Conservation (phyloP, 1,284 basidiomycete species). For the Pyrrhoderma noxium region DNA sequence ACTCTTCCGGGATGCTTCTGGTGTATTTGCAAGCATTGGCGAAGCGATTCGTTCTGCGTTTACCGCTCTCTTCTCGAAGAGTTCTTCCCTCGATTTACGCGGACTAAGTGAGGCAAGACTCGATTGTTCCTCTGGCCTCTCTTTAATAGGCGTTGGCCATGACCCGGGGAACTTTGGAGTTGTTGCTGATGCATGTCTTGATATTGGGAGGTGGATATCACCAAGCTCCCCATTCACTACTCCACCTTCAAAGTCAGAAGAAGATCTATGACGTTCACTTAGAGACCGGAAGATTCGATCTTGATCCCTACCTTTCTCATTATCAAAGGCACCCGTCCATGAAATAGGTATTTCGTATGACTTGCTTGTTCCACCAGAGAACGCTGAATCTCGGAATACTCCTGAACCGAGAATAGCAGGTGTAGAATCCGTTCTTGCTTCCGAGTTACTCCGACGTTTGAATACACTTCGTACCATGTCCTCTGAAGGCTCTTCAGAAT, state of each 20-base stretch:
- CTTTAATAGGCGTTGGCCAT: conserved; percentile 38
- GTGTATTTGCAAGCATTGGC: conserved; percentile 5
- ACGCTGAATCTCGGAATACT: conserved; percentile 41
- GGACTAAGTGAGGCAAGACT: neutral
- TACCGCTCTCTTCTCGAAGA: conserved; percentile 14
- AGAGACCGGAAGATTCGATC: too few relatives aligned
- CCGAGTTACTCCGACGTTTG: conserved; percentile 12
- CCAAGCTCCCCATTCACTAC: neutral
- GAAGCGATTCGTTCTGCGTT: conserved; percentile 16
- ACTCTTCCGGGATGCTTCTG: conserved; percentile 15
- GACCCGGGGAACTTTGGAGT: conserved; percentile 35
- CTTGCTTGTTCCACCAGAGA: conserved; percentile 39
- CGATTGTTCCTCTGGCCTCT: conserved; percentile 30
- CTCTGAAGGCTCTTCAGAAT: conserved; percentile 5
- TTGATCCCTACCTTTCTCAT: conserved; percentile 7
- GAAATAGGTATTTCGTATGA: conserved; percentile 43
- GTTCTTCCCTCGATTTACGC: neutral
- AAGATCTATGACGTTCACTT: neutral
- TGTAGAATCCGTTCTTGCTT: conserved; percentile 26
- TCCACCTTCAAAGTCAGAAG: neutral
- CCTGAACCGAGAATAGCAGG: conserved; percentile 34
- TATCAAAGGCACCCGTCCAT: conserved; percentile 40
- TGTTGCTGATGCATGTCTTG: neutral
- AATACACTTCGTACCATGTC: conserved; percentile 12
- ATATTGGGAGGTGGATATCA: neutral